Conservation (phyloP, 805 yeast species). For the Groenewaldozyma tartarivorans region DNA sequence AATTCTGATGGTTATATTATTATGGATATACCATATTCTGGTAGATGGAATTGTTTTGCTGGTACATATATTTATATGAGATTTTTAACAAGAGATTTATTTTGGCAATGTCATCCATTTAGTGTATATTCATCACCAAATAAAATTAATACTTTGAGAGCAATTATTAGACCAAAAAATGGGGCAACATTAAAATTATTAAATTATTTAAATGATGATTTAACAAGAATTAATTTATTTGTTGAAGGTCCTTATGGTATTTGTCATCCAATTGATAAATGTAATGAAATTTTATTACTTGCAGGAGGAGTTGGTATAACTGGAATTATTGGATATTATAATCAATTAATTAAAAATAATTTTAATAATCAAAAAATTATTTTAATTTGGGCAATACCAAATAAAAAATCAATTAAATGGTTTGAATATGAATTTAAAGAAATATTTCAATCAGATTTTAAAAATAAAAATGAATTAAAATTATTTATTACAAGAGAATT, state of each 20-base stretch:
- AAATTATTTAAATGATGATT: not conserved
- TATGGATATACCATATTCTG: slow-evolving; percentile 29
- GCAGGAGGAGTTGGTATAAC: slow-evolving; percentile 77
- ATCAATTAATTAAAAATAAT: slow-evolving; percentile 10
- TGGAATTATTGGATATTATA: slow-evolving; percentile 23
- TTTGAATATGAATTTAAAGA: slow-evolving; percentile 31
- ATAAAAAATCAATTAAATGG: slow-evolving; percentile 39
- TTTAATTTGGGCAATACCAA: slow-evolving; percentile 55
- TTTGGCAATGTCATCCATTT: slow-evolving; percentile 72
- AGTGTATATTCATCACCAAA: slow-evolving; percentile 27
- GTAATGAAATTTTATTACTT: slow-evolving; percentile 45
- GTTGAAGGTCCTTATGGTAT: slow-evolving; percentile 70
- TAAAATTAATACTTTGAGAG: slow-evolving; percentile 5
- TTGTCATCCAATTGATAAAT: slow-evolving; percentile 37
- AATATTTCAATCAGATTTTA: slow-evolving; percentile 16
- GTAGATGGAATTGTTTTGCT: slow-evolving; percentile 31
- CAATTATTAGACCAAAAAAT: slow-evolving; percentile 9
- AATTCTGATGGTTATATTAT: slow-evolving; percentile 14
- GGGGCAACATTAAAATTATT: slow-evolving; percentile 15
- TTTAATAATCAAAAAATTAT: slow-evolving; percentile 31
- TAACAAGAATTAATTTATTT: slow-evolving; percentile 8
- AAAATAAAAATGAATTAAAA: slow-evolving; percentile 19
- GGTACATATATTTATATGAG: slow-evolving; percentile 47
- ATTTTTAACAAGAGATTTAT: slow-evolving; percentile 29
- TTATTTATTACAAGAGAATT: slow-evolving; percentile 11